These are phyloP conservation scores for Cryptococcus sp. DNA, from an alignment of 1,284 basidiomycete species.

Conservation along the genomic window DNA sequence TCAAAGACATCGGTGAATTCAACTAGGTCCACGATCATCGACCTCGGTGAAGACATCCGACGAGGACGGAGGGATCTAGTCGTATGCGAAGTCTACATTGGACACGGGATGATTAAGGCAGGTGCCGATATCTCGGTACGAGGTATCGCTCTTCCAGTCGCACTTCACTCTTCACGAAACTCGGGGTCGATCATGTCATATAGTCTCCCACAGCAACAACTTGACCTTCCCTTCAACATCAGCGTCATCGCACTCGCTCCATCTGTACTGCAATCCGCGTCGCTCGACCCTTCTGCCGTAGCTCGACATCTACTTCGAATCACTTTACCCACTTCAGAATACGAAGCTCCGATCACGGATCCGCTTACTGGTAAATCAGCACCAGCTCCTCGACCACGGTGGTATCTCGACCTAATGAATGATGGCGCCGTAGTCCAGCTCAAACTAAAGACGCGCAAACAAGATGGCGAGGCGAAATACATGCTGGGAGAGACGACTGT, in stretches of 20 bases:
- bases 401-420: constrained; percentile 67
- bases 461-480: constrained; percentile 26
- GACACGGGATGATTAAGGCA: constrained; percentile 21
- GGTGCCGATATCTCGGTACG: constrained; percentile 36
- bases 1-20: constrained; percentile 27
- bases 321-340: constrained; percentile 74
- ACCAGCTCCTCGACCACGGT: constrained; percentile 65
- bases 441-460: constrained; percentile 52
- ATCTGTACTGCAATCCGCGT: constrained; percentile 68
- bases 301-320: constrained; percentile 70
- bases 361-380: constrained; percentile 66
- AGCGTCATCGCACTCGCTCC: constrained; percentile 60
- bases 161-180: constrained; percentile 9
- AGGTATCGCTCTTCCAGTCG: constrained; percentile 35
- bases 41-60: constrained; percentile 38
- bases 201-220: constrained; percentile 17
- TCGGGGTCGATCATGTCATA: constrained; percentile 19
- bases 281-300: constrained; percentile 38
- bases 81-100: constrained; percentile 37
- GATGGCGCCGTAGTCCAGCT: constrained; percentile 63
- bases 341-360: constrained; percentile 68
- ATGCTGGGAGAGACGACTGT: constrained; percentile 58
- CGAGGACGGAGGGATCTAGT: constrained; percentile 34
- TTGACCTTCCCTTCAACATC: constrained; percentile 42
- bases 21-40: constrained; percentile 34